Percentiles rank a stretch among this genome's conserved stretches.
phyloP scores from a whole-genome alignment of 2,329 filamentous ascomycete genomes.

The Eutypa lata region DNA sequence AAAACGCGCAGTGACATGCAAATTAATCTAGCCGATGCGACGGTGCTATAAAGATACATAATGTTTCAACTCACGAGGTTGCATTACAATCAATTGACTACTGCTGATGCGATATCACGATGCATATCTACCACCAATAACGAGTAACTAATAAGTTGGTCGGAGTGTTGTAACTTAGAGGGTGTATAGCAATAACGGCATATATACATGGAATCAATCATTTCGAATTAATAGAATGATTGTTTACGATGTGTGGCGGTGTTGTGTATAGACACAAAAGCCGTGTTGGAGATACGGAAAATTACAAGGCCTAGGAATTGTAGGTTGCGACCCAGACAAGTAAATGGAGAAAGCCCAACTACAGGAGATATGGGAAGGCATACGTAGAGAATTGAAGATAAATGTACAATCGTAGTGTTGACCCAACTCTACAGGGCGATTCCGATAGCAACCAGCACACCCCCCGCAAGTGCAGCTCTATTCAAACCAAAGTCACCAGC shows the following conservation, averaged over 20 bases:
- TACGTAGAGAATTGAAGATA: too few relatives aligned
- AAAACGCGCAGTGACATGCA: not conserved
- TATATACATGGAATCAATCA: too few relatives aligned
- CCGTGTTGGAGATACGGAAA: too few relatives aligned
- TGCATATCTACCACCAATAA: not conserved
- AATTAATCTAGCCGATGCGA: not conserved
- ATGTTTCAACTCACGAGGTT: not conserved
- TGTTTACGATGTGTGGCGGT: too few relatives aligned
- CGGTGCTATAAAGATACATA: not conserved
- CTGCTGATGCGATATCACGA: not conserved
- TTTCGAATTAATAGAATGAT: too few relatives aligned
- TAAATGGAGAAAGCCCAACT: too few relatives aligned
- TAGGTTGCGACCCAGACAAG: too few relatives aligned
- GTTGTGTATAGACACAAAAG: too few relatives aligned
- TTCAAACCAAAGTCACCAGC: slow-evolving; percentile 4
- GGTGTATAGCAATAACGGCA: too few relatives aligned
- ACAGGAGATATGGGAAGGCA: too few relatives aligned
- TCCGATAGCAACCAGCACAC: slow-evolving; percentile 6
- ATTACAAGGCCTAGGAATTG: too few relatives aligned
- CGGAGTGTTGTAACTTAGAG: too few relatives aligned
- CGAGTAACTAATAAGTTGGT: not conserved
- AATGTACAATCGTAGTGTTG: not conserved
- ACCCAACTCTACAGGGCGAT: slow-evolving; percentile 3
- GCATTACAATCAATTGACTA: not conserved
- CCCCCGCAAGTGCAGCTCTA: slow-evolving; percentile 9